These are phyloP conservation scores for Pseudofabraea citricarpa DNA, from an alignment of 2,329 filamentous ascomycete species.

Conservation along the genomic window DNA sequence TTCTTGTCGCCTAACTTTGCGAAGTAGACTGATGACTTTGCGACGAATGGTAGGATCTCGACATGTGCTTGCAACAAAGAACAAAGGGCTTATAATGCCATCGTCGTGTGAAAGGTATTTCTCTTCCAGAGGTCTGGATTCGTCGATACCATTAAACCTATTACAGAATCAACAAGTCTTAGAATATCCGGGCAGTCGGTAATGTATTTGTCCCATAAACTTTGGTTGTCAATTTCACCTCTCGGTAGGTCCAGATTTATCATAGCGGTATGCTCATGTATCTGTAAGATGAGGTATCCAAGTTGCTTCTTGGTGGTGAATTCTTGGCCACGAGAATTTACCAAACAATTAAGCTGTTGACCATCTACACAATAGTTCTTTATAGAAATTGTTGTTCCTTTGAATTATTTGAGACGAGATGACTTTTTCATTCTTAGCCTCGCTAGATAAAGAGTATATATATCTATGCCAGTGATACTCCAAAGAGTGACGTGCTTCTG, in stretches of 20 bases:
- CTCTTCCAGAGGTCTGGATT: neutral
- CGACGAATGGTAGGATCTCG: conserved; percentile 49
- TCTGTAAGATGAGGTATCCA: neutral
- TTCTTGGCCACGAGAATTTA: neutral
- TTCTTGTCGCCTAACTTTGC: conserved; percentile 54
- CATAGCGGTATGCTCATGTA: neutral
- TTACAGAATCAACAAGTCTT: neutral
- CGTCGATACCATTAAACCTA: neutral
- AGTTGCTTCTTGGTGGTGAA: neutral
- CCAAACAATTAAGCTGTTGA: neutral
- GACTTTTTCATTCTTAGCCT: neutral
- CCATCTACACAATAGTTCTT: neutral
- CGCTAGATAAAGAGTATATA: neutral
- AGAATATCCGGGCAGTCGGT: neutral
- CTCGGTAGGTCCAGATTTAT: neutral
- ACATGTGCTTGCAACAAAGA: conserved; percentile 58
- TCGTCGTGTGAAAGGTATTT: conserved; percentile 35
- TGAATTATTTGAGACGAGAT: neutral
- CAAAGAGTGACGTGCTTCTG: neutral
- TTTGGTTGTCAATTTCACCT: neutral
- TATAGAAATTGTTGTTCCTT: neutral
- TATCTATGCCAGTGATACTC: neutral
- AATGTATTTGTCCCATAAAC: neutral
- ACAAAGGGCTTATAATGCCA: conserved; percentile 58
- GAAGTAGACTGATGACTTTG: conserved; percentile 54